phyloP scores from a whole-genome alignment of 495 filamentous ascomycete species.

The Penicillium subrubescens region DNA sequence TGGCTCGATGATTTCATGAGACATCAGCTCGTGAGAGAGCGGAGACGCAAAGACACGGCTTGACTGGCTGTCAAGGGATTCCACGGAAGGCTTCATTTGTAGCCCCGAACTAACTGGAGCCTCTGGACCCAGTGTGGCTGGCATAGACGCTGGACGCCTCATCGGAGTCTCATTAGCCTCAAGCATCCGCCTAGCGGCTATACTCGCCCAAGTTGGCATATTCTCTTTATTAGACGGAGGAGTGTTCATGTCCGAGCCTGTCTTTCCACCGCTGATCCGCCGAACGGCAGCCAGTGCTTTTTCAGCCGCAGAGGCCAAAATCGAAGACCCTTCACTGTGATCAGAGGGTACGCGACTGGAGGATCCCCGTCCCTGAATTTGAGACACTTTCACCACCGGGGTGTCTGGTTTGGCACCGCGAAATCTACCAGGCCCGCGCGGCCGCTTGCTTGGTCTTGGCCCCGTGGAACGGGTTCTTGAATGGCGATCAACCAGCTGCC shows the following conservation, averaged over 20 bases:
- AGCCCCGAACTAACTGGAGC: slow-evolving; percentile 21
- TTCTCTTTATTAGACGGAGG: slow-evolving; percentile 26
- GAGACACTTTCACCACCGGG: slow-evolving; percentile 36
- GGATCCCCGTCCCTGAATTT: slow-evolving; percentile 39
- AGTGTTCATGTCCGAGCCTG: slow-evolving; percentile 14
- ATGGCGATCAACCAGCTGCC: slow-evolving; percentile 41
- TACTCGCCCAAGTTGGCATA: slow-evolving; percentile 31
- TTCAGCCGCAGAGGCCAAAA: slow-evolving; percentile 39
- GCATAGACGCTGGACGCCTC: slow-evolving; percentile 31
- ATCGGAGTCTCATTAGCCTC: slow-evolving; percentile 12
- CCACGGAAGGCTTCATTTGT: slow-evolving; percentile 38
- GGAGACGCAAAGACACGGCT: slow-evolving; percentile 37
- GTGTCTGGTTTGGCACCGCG: slow-evolving; percentile 35
- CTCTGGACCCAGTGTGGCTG: slow-evolving; percentile 19
- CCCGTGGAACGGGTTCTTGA: slow-evolving; percentile 21
- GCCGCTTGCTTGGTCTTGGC: slow-evolving; percentile 20
- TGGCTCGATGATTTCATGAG: slow-evolving; percentile 33
- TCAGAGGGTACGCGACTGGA: slow-evolving; percentile 27
- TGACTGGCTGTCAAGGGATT: slow-evolving; percentile 34
- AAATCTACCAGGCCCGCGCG: slow-evolving; percentile 33
- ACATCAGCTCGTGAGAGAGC: slow-evolving; percentile 28
- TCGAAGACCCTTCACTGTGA: slow-evolving; percentile 25
- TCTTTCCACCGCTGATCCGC: slow-evolving; percentile 34
- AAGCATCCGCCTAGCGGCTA: slow-evolving; percentile 28
- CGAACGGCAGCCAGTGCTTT: slow-evolving; percentile 44